Evolutionary conservation across 2,329 filamentous ascomycete genomes (phyloP), one percentile per base, ranked within the genome.

Genomic region (Aspergillus pseudonomiae): DNA sequence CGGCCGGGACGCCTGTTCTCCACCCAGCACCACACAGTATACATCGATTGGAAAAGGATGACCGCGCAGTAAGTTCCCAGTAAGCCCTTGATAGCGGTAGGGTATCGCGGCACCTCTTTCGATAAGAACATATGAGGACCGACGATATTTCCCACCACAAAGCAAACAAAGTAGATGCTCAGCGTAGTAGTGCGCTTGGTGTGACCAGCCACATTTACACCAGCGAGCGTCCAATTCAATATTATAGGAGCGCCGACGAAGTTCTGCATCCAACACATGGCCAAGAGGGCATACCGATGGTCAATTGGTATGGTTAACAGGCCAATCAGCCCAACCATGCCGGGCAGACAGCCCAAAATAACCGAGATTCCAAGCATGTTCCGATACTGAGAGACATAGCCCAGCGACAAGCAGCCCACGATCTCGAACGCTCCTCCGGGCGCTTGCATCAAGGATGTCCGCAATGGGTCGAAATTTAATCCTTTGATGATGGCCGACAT

Each of bases 301-400:
- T 77, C 68, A 10, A 81, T 72, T 16, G 68, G 64, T 43, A 82
- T 83, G n/a, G 79, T 76, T 2, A 80, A 72, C 57, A 84, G 80
- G 10, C 82, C 82, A 5, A 83, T 74, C 2, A 84, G 74, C 0
- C 81, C 81, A 2, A 74, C 81, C 6, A 84, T 75, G 12, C 81
- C 80, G 2, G 79, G 80, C 0, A 80, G 65, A 62, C 76, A 76
- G 16, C 77, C 75, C 1, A 80, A 65, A 16, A 80, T 61, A 77
- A 76, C 39, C 78, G 79, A 46, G 32, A 48, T 56, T 57, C 43
- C 34, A 32, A 30, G 59, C 41, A 45, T 45, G n/a, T 45, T 45
- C 41, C 41, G 41, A 21, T 45, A 45, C 41, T 45, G 41, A 21
- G 41, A 45, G 6, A 24, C 41, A 24, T 45, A 45, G 19, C 41